Evolutionary conservation across 441 rosid genomes (phyloP).

Genomic region (Populus trichocarpa): DNA sequence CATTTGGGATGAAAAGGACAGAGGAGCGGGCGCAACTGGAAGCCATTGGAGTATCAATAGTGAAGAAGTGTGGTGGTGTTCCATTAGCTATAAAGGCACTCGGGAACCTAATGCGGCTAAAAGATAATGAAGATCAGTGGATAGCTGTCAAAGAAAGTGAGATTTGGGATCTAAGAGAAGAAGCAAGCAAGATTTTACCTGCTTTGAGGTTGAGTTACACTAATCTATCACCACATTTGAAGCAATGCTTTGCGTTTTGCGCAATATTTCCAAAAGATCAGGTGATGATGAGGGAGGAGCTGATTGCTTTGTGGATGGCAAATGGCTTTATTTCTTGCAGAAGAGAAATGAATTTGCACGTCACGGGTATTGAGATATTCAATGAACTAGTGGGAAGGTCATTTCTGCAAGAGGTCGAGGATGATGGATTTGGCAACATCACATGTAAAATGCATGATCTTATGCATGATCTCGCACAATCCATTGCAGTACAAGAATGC

Average conservation of each 20-base stretch:
- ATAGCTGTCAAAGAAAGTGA: neutral
- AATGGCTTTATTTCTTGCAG: no score
- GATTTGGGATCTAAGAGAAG: neutral
- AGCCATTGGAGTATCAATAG: neutral
- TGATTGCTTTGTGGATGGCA: neutral
- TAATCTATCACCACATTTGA: neutral
- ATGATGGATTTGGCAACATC: neutral
- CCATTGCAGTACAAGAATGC: neutral
- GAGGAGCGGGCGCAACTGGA: neutral
- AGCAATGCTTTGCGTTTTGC: neutral
- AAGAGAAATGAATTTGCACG: no score
- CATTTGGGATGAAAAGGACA: neutral
- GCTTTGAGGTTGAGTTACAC: neutral
- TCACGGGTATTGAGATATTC: no score
- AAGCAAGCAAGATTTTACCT: neutral
- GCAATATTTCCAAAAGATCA: neutral
- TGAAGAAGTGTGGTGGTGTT: neutral
- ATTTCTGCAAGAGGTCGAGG: no score
- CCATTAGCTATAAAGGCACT: neutral
- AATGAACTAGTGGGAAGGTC: no score
- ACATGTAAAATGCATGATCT: conserved; percentile 15
- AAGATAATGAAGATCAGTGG: neutral
- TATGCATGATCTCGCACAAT: conserved; percentile 9
- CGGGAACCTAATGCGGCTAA: neutral
- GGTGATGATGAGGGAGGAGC: neutral